Evolutionary conservation across 2,329 filamentous ascomycete genomes (phyloP).

Genomic region (Cephalotrichum gorgonifer): DNA sequence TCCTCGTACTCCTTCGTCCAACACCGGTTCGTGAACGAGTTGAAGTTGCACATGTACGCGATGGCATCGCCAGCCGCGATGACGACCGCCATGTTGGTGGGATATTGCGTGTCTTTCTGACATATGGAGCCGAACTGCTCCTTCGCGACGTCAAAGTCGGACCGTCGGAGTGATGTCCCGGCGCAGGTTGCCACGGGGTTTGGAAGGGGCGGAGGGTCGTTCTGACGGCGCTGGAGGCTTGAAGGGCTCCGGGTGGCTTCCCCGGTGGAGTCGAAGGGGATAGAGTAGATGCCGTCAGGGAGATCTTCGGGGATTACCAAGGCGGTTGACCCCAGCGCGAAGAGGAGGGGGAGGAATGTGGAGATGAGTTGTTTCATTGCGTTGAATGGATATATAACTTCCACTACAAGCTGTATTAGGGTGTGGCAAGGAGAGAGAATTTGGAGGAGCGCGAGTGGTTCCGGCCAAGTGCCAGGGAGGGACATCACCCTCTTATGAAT

Average conservation of each 20-base stretch:
- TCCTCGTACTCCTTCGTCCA: slow-evolving; percentile 1
- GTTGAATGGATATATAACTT: too few relatives aligned
- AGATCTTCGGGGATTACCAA: not conserved
- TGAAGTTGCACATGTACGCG: slow-evolving; percentile 3
- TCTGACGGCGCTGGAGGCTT: not conserved
- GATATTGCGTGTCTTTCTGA: not conserved
- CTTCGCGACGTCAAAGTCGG: not conserved
- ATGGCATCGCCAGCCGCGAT: not conserved
- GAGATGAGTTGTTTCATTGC: not conserved
- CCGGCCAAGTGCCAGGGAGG: too few relatives aligned
- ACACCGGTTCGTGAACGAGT: not conserved
- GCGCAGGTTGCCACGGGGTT: not conserved
- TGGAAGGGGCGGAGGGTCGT: not conserved
- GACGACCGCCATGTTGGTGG: not conserved
- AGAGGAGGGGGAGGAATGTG: not conserved
- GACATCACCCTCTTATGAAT: too few relatives aligned
- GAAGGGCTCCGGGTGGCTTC: too few relatives aligned
- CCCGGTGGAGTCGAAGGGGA: not conserved
- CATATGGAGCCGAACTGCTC: not conserved
- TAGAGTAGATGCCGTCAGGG: not conserved
- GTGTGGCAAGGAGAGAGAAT: too few relatives aligned
- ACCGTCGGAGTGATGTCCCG: not conserved
- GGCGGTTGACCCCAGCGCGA: not conserved
- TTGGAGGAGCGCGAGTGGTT: too few relatives aligned
- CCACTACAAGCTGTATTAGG: too few relatives aligned